Evolutionary conservation across 345 rosid species (phyloP).

Genomic region (Citrus reticulata): DNA sequence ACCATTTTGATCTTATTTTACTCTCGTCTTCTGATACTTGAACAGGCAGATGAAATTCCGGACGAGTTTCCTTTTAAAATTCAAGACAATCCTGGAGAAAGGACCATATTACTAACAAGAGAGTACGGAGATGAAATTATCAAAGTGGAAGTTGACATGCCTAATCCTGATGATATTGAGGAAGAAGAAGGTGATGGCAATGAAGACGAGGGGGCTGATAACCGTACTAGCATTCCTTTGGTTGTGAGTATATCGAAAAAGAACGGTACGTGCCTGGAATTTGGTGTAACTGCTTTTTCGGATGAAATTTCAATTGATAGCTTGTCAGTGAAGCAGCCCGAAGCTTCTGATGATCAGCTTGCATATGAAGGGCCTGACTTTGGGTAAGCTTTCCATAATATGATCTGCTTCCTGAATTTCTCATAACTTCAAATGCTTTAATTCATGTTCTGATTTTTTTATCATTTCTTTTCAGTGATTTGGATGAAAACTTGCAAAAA

Average conservation of each 20-base stretch:
- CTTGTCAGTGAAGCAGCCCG: conserved; percentile 38
- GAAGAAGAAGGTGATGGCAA: conserved; percentile 27
- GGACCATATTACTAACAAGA: conserved; percentile 41
- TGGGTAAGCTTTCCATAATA: conserved; percentile 30
- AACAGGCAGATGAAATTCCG: conserved; percentile 32
- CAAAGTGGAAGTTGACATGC: conserved; percentile 49
- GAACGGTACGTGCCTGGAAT: conserved; percentile 40
- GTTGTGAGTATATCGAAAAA: conserved; percentile 46
- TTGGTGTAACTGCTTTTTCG: conserved; percentile 44
- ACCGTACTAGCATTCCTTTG: conserved; percentile 34
- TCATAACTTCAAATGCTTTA: not conserved
- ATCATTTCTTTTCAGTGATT: conserved; percentile 36
- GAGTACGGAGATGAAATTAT: conserved; percentile 42
- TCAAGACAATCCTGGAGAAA: conserved; percentile 54
- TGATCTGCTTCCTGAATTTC: not conserved
- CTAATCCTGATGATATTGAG: conserved; percentile 10
- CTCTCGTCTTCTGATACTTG: not conserved
- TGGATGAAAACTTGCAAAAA: conserved; percentile 69
- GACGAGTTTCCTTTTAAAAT: conserved; percentile 52
- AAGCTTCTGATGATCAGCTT: conserved; percentile 38
- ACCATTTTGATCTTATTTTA: not conserved
- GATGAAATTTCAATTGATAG: conserved; percentile 56
- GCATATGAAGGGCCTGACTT: conserved; percentile 71
- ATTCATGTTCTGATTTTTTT: not conserved
- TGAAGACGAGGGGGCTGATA: conserved; percentile 5